A percentile compares a stretch with the other conserved stretches of the same genome.
These are phyloP conservation scores for Hanseniaspora lindneri DNA, from an alignment of 805 yeast species.

Conservation along the genomic window DNA sequence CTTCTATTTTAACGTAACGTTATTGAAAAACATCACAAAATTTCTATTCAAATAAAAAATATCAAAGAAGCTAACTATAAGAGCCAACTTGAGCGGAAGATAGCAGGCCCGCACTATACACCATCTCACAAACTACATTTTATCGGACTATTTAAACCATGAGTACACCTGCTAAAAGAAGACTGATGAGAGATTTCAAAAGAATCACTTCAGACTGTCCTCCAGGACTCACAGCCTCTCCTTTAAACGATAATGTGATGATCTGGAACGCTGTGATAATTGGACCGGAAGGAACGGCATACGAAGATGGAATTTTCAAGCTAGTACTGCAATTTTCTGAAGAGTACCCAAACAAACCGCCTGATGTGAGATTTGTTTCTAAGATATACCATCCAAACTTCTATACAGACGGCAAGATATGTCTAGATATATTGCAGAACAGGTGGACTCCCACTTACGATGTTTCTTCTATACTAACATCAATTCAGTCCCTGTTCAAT, in stretches of 20 bases:
- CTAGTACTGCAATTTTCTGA: conserved; percentile 81
- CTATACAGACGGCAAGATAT: conserved; percentile 87
- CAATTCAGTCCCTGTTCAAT: conserved; percentile 80
- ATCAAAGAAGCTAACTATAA: too few species aligned
- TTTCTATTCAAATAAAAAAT: too few species aligned
- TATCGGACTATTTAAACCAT: conserved; percentile 37
- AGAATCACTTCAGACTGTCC: conserved; percentile 98
- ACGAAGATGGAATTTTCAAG: conserved; percentile 94
- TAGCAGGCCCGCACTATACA: too few species aligned
- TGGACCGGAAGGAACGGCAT: conserved; percentile 95
- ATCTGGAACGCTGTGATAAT: conserved; percentile 94
- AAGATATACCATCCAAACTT: conserved; percentile 98
- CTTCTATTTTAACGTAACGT: too few species aligned
- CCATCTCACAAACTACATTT: too few species aligned
- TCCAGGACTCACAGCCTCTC: conserved; percentile 94
- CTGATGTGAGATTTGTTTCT: conserved; percentile 76
- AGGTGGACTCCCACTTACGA: conserved; percentile 98
- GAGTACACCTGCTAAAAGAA: conserved; percentile 98
- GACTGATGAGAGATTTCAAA: conserved; percentile 96
- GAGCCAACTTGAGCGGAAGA: too few species aligned
- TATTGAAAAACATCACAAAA: too few species aligned
- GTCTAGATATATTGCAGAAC: conserved; percentile 90
- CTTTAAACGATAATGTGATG: conserved; percentile 94
- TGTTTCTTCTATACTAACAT: conserved; percentile 87
- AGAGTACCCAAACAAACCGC: conserved; percentile 96